Base-by-base conservation (phyloP, 2,329 filamentous ascomycete genomes). In the Gnomoniopsis smithogilvyi region DNA sequence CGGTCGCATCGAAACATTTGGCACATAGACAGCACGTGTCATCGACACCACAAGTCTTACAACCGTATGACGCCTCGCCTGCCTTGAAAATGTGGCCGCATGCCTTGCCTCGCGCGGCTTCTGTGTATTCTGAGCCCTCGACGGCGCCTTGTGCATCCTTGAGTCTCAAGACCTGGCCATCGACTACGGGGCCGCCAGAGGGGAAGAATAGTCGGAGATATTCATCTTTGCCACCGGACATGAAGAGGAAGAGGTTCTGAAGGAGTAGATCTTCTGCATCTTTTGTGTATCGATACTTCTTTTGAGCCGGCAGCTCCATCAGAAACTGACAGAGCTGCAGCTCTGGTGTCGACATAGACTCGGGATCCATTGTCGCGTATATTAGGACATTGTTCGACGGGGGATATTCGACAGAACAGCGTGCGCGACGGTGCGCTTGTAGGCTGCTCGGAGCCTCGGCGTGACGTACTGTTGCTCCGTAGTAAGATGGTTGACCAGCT, bases 41-140 rank as follows among this genome's bases (percentile, higher is more conserved):
- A 73, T 99, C 96, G 48, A 89, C 87, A 51, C 92, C 92, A 74
- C 95, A 99, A 11, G 94, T 98, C 67, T 92, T 90, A 80, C 95
- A 99, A 67, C 89, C 84, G 73, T 98, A 99, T 60, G 92, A 94
- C 58, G 92, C 93, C 78, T 99, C 95, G 53, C 94, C 95, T 15
- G 85, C 83, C 75, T 94, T 94, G 81, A 99, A 96, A 63, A 99
- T 98, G 77, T 99, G 96, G 3, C 95, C 96, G 72, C 95, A 99
- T 50, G 92, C 88, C 74, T 96, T 96, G 57, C 96, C 95, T 65
- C 92, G 86, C 15, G 95, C 95, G 7, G 90, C 89, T 65, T 94
- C 90, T 21, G 92, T 95, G 71, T 98, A 99, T 73, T 99, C 96
- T 34, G 94, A 92, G 12, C 95, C 94, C 69, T 96, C 92, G 59